phyloP scores from a whole-genome alignment of 2,329 filamentous ascomycete genomes.

The Ascochyta rabiei region DNA sequence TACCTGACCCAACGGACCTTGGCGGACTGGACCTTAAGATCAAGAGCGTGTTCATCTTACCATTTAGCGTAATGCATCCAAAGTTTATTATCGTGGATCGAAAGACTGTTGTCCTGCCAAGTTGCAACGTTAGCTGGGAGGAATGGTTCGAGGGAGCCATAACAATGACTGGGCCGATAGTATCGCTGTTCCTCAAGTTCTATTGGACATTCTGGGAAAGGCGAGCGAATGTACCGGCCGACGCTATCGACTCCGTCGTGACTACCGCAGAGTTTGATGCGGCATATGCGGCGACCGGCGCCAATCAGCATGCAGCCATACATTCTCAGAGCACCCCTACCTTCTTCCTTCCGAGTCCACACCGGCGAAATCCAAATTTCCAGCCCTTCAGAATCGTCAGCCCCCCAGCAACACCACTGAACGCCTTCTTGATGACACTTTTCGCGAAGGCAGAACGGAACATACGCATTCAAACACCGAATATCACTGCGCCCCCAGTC shows the following conservation, averaged over 20 bases:
- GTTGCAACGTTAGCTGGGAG: slow-evolving; percentile 87
- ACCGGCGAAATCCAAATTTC: slow-evolving; percentile 72
- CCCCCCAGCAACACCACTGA: slow-evolving; percentile 72
- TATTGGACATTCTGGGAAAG: slow-evolving; percentile 72
- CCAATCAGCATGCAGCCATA: neutral
- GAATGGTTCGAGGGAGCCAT: slow-evolving; percentile 84
- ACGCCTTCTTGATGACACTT: slow-evolving; percentile 66
- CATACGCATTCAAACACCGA: slow-evolving; percentile 78
- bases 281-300: neutral
- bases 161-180: slow-evolving; percentile 66
- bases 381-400: slow-evolving; percentile 47
- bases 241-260: too few species aligned
- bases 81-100: slow-evolving; percentile 81
- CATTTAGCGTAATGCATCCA: slow-evolving; percentile 86
- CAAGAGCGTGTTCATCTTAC: slow-evolving; percentile 79
- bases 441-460: slow-evolving; percentile 62
- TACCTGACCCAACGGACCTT: slow-evolving; percentile 63
- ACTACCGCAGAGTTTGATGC: too few species aligned
- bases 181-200: slow-evolving; percentile 68
- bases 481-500: slow-evolving; percentile 72
- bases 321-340: slow-evolving; percentile 53
- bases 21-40: slow-evolving; percentile 70
- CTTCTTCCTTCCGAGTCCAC: slow-evolving; percentile 74
- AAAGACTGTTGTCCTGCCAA: slow-evolving; percentile 70
- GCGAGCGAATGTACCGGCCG: slow-evolving; percentile 16